Conservation (phyloP, 352 stramenopile genomes). For the Pythium chondricola region DNA sequence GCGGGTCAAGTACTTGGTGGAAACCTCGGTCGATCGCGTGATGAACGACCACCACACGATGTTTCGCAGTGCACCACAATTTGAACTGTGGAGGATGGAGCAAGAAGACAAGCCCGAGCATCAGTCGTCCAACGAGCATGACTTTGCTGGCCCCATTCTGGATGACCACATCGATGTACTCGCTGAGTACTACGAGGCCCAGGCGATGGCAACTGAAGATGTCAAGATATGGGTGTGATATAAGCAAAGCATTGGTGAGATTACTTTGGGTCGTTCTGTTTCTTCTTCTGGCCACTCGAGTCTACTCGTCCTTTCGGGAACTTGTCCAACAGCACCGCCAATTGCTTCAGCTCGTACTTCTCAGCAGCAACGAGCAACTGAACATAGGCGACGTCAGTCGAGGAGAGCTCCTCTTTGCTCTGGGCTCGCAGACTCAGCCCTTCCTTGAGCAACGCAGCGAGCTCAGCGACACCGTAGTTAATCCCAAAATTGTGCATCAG, state of each 20-base stretch:
- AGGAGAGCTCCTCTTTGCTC: slow-evolving; percentile 22
- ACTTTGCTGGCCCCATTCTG: slow-evolving; percentile 38
- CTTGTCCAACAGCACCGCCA: slow-evolving; percentile 55
- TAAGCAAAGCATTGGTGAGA: too few species aligned
- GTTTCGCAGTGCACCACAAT: slow-evolving; percentile 44
- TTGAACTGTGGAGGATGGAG: slow-evolving; percentile 63
- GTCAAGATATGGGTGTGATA: slow-evolving; percentile 18
- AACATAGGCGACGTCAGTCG: slow-evolving; percentile 46
- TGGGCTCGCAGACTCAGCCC: slow-evolving; percentile 33
- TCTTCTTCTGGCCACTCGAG: slow-evolving; percentile 7
- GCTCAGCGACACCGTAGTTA: slow-evolving; percentile 64
- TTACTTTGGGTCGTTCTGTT: too few species aligned
- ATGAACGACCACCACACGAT: slow-evolving; percentile 42
- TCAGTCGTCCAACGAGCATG: slow-evolving; percentile 26
- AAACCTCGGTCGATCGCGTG: slow-evolving; percentile 48
- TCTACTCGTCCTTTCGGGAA: slow-evolving; percentile 52
- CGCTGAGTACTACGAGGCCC: slow-evolving; percentile 43
- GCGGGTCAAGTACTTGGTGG: slow-evolving; percentile 52
- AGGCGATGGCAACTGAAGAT: slow-evolving; percentile 48
- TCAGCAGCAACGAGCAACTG: slow-evolving; percentile 61
- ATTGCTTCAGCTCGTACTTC: slow-evolving; percentile 74
- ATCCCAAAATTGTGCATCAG: slow-evolving; percentile 64
- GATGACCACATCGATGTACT: slow-evolving; percentile 42
- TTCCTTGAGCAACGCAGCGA: slow-evolving; percentile 56
- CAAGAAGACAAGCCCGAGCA: slow-evolving; percentile 48